Evolutionary conservation across 306 rosid species (phyloP), one percentile per base, ranked within the genome.

Genomic region (Sesbania bispinosa): DNA sequence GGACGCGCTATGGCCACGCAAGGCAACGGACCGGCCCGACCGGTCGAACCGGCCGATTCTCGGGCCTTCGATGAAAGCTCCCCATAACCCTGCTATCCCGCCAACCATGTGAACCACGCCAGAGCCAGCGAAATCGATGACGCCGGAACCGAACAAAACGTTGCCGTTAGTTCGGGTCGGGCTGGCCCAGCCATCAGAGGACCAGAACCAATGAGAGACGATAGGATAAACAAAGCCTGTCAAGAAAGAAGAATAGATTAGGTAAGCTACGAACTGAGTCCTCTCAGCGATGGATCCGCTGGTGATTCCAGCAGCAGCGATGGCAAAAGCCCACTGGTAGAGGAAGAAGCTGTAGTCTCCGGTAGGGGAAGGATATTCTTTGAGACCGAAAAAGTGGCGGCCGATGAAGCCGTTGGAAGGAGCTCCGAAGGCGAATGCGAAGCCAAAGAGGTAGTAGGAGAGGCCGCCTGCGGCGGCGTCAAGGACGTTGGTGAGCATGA

Each of bases 251-350:
- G 97, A 92, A 69, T 92, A 89, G 0, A 92, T 82, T 0, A 92
- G 86, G 52, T 92, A 92, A 0, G 97, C 97, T 0, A 92, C 93
- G 46, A 92, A 92, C 4, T 87, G 96, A 0, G 97, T 92, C 2
- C 97, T 35, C 77, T 92, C 96, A 0, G 96, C 93, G n/a, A 92
- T 92, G 6, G 97, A 92, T 30, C 97, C 97, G 43, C 91, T 85
- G 24, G 93, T 84, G 63, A 92, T 92, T 1, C 97, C 97, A 0
- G 93, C 88, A 3, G 90, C 93, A 0, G 96, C 93, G 6, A 92
- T 92, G 52, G 97, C 93, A 20, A 92, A 92, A 3, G 97, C 88
- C 97, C 97, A 92, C n/a, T 92, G 97, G 76, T 78, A 92, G 5
- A 92, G 96, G 23, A 92, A 92, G 79, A 61, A 84, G 75, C 92